Percentiles rank a stretch among this genome's conserved stretches.
These are phyloP conservation scores for Balakata baccata DNA, from an alignment of 345 rosid genomes.

Conservation along the genomic window DNA sequence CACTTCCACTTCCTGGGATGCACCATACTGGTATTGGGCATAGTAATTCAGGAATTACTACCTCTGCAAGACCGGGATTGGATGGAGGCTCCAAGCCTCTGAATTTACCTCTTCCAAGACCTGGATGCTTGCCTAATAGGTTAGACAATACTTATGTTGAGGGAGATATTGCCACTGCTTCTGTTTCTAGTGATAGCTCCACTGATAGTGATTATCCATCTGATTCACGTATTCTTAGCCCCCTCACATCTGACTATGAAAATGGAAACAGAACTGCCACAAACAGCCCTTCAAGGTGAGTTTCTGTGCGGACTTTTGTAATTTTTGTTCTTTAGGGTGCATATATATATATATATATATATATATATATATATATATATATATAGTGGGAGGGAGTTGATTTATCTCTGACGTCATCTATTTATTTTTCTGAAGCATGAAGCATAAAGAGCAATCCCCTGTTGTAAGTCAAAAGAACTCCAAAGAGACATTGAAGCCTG, in stretches of 20 bases:
- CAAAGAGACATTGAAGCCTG: slow-evolving; percentile 65
- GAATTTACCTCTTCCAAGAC: slow-evolving; percentile 29
- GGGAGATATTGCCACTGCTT: slow-evolving; percentile 26
- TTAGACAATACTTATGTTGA: slow-evolving; percentile 18
- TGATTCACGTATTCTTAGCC: slow-evolving; percentile 24
- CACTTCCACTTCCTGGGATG: slow-evolving; percentile 33
- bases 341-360: background rate
- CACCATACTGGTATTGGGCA: slow-evolving; percentile 12
- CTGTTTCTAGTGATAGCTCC: slow-evolving; percentile 27
- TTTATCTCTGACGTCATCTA: slow-evolving; percentile 20
- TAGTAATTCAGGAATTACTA: slow-evolving; percentile 22
- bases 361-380: background rate
- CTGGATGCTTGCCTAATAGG: slow-evolving; percentile 17
- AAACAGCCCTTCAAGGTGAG: slow-evolving; percentile 34
- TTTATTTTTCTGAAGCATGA: slow-evolving; percentile 33
- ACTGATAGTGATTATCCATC: slow-evolving; percentile 25
- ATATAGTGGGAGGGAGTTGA: background rate
- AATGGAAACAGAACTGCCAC: slow-evolving; percentile 20
- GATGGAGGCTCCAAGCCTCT: slow-evolving; percentile 13
- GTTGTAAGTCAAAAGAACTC: slow-evolving; percentile 38
- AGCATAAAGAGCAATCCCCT: slow-evolving; percentile 52
- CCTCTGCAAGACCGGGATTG: slow-evolving; percentile 10
- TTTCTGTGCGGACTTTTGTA: background rate
- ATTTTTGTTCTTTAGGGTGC: background rate
- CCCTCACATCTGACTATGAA: slow-evolving; percentile 29